These are phyloP conservation scores for Sedum album DNA, from an alignment of 164 flowering plant species.

Conservation along the genomic window DNA sequence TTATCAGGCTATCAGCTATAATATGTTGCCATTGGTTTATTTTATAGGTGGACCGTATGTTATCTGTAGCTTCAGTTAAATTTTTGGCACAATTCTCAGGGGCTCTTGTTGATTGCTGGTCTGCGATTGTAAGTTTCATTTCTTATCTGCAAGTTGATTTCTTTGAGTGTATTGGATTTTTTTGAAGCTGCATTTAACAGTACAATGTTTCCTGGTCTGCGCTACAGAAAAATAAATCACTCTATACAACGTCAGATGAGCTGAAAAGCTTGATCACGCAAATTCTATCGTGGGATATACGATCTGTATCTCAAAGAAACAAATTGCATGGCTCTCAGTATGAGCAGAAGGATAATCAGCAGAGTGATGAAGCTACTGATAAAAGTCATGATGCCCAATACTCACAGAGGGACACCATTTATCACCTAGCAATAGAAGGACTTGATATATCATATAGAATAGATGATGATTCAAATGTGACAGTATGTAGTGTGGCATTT, in stretches of 20 bases:
- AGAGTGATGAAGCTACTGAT: constrained; percentile 18
- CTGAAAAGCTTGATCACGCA: constrained; percentile 57
- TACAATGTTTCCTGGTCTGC: neutral
- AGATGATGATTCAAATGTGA: constrained; percentile 38
- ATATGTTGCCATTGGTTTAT: neutral
- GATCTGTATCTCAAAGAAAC: constrained; percentile 69
- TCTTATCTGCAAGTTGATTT: neutral
- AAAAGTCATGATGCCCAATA: constrained; percentile 11
- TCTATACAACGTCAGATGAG: constrained; percentile 66
- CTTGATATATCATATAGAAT: constrained; percentile 70
- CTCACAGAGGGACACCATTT: constrained; percentile 21
- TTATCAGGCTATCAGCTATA: neutral
- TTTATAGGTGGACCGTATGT: constrained; percentile 45
- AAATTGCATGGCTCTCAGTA: constrained; percentile 30
- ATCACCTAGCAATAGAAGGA: constrained; percentile 73
- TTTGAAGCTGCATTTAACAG: neutral
- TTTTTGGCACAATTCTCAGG: constrained; percentile 55
- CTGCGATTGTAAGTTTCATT: constrained; percentile 35
- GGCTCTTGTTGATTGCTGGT: constrained; percentile 60
- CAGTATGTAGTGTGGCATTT: constrained; percentile 38
- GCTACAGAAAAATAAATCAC: constrained; percentile 55
- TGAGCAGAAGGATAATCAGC: constrained; percentile 13
- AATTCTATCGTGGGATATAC: constrained; percentile 88
- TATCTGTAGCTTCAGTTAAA: constrained; percentile 56
- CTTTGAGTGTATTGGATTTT: neutral